A percentile compares a stretch with the other conserved stretches of the same genome.
Conservation (phyloP, 352 stramenopile genomes). For the Globisporangium acanthophoron region DNA sequence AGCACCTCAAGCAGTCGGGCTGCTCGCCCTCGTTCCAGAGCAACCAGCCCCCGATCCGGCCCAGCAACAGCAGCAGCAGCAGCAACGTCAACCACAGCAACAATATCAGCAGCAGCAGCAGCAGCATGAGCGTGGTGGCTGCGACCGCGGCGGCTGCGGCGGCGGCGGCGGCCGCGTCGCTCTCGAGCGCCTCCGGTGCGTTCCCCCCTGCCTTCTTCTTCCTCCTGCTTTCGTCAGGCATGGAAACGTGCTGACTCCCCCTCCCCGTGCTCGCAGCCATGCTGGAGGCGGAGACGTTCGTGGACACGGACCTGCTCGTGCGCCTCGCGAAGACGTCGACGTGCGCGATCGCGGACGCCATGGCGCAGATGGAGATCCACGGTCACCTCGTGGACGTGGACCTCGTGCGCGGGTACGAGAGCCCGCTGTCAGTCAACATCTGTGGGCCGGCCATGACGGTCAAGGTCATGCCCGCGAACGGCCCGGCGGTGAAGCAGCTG, state of each 20-base stretch:
- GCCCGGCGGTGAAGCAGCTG: constrained; percentile 49
- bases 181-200: constrained; percentile 8
- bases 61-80: neutral
- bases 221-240: constrained; percentile 25
- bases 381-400: constrained; percentile 73
- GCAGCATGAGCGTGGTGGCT: neutral
- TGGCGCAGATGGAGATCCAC: constrained; percentile 73
- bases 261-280: constrained; percentile 55
- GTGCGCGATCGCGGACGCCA: constrained; percentile 73
- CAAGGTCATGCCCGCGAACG: constrained; percentile 66
- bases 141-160: constrained; percentile 7
- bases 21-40: constrained; percentile 74
- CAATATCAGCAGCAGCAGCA: neutral
- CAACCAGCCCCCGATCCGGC: constrained; percentile 41
- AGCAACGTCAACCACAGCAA: neutral
- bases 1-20: constrained; percentile 69
- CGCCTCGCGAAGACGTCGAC: constrained; percentile 73
- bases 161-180: constrained; percentile 19
- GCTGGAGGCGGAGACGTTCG: constrained; percentile 56
- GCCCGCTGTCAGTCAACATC: constrained; percentile 60
- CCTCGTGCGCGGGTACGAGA: constrained; percentile 54
- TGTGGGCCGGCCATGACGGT: constrained; percentile 71
- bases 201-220: neutral
- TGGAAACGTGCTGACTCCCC: constrained; percentile 38
- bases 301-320: constrained; percentile 60